Evolutionary conservation across 345 rosid genomes (phyloP).

Genomic region (Leavenworthia alabamica): DNA sequence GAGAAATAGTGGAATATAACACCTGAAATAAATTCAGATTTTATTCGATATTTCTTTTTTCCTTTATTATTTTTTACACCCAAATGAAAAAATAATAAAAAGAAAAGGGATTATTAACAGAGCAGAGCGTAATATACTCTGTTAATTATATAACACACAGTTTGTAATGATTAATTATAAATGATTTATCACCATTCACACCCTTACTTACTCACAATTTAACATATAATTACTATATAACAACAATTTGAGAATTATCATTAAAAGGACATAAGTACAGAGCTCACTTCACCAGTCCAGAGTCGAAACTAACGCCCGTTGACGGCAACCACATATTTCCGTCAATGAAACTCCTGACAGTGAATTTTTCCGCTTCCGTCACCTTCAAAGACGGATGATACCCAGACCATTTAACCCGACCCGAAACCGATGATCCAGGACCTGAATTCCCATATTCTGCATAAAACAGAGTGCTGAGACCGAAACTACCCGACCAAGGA

Average conservation of each 20-base stretch:
- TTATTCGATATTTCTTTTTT: background rate
- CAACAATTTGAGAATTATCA: background rate
- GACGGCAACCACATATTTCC: slow-evolving; percentile 32
- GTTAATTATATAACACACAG: background rate
- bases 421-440: slow-evolving; percentile 42
- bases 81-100: background rate
- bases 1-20: background rate
- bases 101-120: background rate
- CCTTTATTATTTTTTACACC: background rate
- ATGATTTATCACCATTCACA: background rate
- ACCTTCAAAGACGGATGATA: slow-evolving; percentile 31
- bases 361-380: slow-evolving; percentile 25
- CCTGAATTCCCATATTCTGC: slow-evolving; percentile 44
- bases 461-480: slow-evolving; percentile 35
- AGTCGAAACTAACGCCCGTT: slow-evolving; percentile 32
- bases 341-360: slow-evolving; percentile 21
- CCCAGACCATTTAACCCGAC: slow-evolving; percentile 46
- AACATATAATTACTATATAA: background rate
- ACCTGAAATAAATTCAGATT: background rate
- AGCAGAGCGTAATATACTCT: too few relatives aligned
- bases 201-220: background rate
- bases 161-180: background rate
- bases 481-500: slow-evolving; percentile 34
- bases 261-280: background rate
- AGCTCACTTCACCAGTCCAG: slow-evolving; percentile 31